Evolutionary conservation across 495 filamentous ascomycete genomes (phyloP).

Genomic region (Jackrogersella multiformis): DNA sequence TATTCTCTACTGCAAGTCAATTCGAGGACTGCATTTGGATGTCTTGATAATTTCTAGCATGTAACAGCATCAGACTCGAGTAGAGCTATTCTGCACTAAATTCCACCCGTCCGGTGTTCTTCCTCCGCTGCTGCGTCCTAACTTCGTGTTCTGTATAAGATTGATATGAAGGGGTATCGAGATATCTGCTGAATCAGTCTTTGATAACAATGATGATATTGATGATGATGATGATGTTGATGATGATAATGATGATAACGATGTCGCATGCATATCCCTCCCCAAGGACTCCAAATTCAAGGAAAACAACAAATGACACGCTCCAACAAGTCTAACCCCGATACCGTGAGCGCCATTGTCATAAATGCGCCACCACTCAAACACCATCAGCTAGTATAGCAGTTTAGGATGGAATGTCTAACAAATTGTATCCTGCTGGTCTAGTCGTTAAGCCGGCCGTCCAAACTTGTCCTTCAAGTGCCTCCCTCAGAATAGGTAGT

Average conservation of each 20-base stretch:
- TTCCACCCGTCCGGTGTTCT: conserved; percentile 1
- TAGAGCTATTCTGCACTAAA: conserved; percentile 17
- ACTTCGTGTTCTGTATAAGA: conserved; percentile 25
- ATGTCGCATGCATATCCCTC: not conserved
- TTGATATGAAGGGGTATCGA: conserved; percentile 36
- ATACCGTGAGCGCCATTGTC: not conserved
- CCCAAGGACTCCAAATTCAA: conserved; percentile 14
- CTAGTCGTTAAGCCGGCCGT: not conserved
- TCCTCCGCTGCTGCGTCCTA: not conserved
- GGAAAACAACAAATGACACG: conserved; percentile 8
- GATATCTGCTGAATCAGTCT: conserved; percentile 31
- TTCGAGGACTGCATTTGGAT: not conserved
- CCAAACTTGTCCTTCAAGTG: not conserved
- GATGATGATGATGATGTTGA: not conserved
- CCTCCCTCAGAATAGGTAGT: not conserved
- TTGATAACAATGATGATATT: conserved; percentile 3
- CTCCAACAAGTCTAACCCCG: not conserved
- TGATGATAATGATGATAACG: not conserved
- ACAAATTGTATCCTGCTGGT: not conserved
- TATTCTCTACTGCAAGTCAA: too few species aligned
- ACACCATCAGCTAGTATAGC: not conserved
- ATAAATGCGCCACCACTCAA: not conserved
- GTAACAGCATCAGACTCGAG: not conserved
- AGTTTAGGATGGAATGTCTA: conserved; percentile 4
- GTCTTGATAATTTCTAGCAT: conserved; percentile 15